phyloP scores from a whole-genome alignment of 345 rosid genomes.

The rapeseed (Brassica napus) region DNA sequence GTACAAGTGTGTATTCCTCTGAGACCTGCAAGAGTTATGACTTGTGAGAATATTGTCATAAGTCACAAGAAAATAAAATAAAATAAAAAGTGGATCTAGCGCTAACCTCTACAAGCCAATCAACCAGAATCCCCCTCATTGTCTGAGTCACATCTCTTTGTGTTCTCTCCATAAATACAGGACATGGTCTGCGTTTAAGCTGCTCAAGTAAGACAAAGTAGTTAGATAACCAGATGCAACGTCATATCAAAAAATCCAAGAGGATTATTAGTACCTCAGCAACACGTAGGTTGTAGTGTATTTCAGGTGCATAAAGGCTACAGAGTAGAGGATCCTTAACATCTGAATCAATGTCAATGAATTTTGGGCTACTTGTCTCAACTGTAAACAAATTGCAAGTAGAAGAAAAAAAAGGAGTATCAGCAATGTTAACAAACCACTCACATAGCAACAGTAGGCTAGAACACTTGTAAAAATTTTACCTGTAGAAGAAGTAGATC shows the following conservation, averaged over 20 bases:
- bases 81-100: background rate
- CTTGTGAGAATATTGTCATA: constrained; percentile 2
- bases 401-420: background rate
- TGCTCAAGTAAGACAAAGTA: constrained; percentile 36
- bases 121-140: constrained; percentile 88
- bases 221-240: constrained; percentile 10
- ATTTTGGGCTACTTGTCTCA: constrained; percentile 44
- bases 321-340: constrained; percentile 67
- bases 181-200: constrained; percentile 65
- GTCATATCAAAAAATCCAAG: background rate
- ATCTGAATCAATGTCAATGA: constrained; percentile 66
- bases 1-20: constrained; percentile 80
- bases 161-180: constrained; percentile 63
- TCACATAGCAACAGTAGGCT: background rate
- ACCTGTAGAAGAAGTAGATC: constrained; percentile 21
- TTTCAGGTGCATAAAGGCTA: constrained; percentile 73
- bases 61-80: too few relatives aligned
- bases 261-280: constrained; percentile 60
- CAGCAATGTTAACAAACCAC: constrained; percentile 15
- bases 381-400: constrained; percentile 41
- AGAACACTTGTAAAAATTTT: background rate
- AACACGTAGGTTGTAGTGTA: constrained; percentile 63
- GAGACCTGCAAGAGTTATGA: constrained; percentile 59
- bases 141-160: constrained; percentile 77
- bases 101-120: constrained; percentile 98